A percentile compares a stretch with the other conserved stretches of the same genome.
These are phyloP conservation scores for Acanthamoeba healyi DNA, from an alignment of 208 protist genomes.

Conservation along the genomic window DNA sequence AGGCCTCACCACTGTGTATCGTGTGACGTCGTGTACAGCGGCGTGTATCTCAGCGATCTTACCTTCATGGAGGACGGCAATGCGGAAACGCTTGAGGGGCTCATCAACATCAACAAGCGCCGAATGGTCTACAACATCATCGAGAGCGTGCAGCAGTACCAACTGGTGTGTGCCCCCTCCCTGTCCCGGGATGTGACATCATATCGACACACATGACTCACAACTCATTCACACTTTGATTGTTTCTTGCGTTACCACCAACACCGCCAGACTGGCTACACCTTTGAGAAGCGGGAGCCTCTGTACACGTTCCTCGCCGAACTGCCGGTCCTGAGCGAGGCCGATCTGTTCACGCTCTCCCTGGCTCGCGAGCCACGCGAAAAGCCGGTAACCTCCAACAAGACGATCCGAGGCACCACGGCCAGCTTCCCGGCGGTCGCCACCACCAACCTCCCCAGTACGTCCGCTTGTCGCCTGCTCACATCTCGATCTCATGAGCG, in stretches of 20 bases:
- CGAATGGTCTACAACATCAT: conserved; percentile 68
- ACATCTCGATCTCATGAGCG: no score
- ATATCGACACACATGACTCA: no score
- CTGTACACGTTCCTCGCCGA: conserved; percentile 61
- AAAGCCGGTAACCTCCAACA: background rate
- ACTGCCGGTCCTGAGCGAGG: conserved; percentile 53
- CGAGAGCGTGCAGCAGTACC: conserved; percentile 68
- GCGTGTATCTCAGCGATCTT: conserved; percentile 87
- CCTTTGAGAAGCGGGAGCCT: conserved; percentile 31
- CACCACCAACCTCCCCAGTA: no score
- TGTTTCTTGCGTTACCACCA: no score
- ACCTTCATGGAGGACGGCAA: conserved; percentile 90
- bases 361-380: conserved; percentile 60
- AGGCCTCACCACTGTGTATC: no score
- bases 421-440: background rate
- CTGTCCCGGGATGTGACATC: background rate
- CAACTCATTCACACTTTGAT: no score
- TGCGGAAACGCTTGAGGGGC: conserved; percentile 74
- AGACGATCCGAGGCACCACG: background rate
- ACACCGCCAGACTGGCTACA: conserved; percentile 34
- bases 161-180: conserved; percentile 65
- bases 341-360: conserved; percentile 69
- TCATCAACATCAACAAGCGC: conserved; percentile 79
- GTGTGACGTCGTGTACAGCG: conserved; percentile 66
- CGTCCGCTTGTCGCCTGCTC: no score